Base-by-base conservation (phyloP, 306 rosid species). In the Amphicarpaea edgeworthii region DNA sequence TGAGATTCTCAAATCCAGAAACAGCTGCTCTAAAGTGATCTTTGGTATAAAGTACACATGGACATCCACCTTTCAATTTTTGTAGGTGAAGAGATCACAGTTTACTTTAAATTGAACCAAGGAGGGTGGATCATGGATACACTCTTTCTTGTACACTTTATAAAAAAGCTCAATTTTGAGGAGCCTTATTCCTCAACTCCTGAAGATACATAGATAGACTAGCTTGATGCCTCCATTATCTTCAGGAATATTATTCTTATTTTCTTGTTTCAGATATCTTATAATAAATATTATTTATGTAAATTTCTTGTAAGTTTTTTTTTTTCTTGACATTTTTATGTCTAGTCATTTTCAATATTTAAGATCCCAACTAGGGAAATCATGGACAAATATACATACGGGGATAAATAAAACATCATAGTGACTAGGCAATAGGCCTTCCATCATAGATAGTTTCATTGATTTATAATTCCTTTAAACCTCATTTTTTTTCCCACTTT, bases 1-100 rank as follows among this genome's bases (percentile, higher is more conserved):
- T 20, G 20, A 40, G 62, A 41, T 38, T 76, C 62, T 76, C 69
- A 69, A 34, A 62, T 70, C 42, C 20, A 16, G 12, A 40, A 74
- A 43, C 58, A 40, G 21, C 23, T 65, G 15, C 58, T 51, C 74
- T 65, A 0, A n/a, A 5, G 3, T 75, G 70, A n/a, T n/a, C n/a
- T n/a, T n/a, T 63, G 49, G 32, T 19, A 19, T 17, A 38, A 64
- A 20, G 70, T 19, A 19, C 26, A 10, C 32, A 2, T 3, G 6
- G 2, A 19, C 62, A 62, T 62, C 67, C 12, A n/a, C 3, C 5
- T 24, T 26, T 1, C 4, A 58, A 26, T 26, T 12, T 12, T 30
- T n/a, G 45, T 8, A 12, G 24, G 45, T 61, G 32, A 32, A 61
- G 26, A 60, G 16, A 24, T 58, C 17, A 15, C 5, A 15, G 17